Evolutionary conservation across 371 early-diverging fungal genomes (phyloP), one percentile per base, ranked within the genome.

Genomic region (Rhizomucor miehei): DNA sequence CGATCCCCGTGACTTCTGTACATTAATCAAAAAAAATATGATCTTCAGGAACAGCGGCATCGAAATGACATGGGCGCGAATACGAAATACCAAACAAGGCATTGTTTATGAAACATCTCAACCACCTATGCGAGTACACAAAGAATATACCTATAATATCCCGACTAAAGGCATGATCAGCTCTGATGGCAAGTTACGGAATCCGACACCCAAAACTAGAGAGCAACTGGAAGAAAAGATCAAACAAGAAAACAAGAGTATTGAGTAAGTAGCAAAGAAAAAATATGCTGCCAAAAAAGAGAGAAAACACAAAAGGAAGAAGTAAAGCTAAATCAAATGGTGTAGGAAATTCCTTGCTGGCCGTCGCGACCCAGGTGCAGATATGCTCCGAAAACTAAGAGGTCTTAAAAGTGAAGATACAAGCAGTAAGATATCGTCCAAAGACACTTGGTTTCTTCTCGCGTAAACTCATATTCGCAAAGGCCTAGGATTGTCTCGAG

Each of bases 331-430:
- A 19, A 38, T 17, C 9, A 21, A 25, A 20, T 19, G 11, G 6
- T 20, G 14, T 23, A 75, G 75, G 43, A 55, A 71, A 50, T 65
- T 69, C 41, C 55, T 75, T 40, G 54, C 60, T 21, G 72, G 67
- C 6, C 62, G 56, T 45, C 60, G 48, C 24, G 75, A 75, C 54
- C 56, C 65, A 44, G 75, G 75, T 37, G 69, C 75, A 48, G 56
- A 66, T 51, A 71, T 69, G 67, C 56, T 75, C 37, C 57, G 75
- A 48, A 67, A 65, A 60, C 34, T 67, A 35, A 65, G 57, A 46
- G 72, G 72, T 6, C 71, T 75, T 25, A 38, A 62, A 37, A 65
- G 68, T n/a, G 65, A 64, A 51, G 35, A 41, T 23, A 48, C 53
- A 53, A 57, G 67, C 62, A 25, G 14, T 36, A 50, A 37, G 10